Percentiles rank a stretch among this genome's conserved stretches.
phyloP scores from a whole-genome alignment of 495 filamentous ascomycete genomes.

The Neurospora tetrasperma region DNA sequence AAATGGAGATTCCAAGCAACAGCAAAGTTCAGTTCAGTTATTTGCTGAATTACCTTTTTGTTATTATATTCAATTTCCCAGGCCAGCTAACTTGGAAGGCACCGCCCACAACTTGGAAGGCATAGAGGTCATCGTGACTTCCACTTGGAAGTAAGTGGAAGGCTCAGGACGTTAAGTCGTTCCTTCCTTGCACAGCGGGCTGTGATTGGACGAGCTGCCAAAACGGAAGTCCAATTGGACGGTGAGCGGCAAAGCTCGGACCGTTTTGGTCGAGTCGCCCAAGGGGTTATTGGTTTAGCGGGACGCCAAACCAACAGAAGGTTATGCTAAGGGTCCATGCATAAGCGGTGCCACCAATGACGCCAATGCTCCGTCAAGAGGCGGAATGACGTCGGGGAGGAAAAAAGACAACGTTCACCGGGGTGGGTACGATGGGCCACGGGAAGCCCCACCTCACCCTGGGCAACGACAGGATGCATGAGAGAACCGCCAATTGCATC shows the following conservation, averaged over 20 bases:
- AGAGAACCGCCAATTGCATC: neutral
- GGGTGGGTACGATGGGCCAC: neutral
- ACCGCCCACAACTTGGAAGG: neutral
- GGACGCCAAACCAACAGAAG: constrained; percentile 2
- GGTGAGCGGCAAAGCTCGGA: neutral
- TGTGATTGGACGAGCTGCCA: neutral
- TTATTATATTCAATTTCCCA: neutral
- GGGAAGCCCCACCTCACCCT: neutral
- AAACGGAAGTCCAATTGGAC: neutral
- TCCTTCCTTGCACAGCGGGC: neutral
- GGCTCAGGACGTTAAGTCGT: neutral
- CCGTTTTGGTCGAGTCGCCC: neutral
- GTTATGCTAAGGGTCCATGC: constrained; percentile 9
- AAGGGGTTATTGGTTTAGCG: neutral
- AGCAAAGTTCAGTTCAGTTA: neutral
- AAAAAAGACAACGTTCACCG: constrained; percentile 8
- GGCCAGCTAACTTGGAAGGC: neutral
- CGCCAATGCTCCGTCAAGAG: constrained; percentile 2
- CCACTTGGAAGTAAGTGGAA: neutral
- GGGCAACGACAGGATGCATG: neutral
- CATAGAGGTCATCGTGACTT: neutral
- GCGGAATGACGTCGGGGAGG: constrained; percentile 13
- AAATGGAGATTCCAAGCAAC: neutral
- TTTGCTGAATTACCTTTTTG: neutral
- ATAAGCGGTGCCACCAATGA: constrained; percentile 13